These are phyloP conservation scores for Dictyostelium purpureum DNA, from an alignment of 78 protist species.

Conservation along the genomic window DNA sequence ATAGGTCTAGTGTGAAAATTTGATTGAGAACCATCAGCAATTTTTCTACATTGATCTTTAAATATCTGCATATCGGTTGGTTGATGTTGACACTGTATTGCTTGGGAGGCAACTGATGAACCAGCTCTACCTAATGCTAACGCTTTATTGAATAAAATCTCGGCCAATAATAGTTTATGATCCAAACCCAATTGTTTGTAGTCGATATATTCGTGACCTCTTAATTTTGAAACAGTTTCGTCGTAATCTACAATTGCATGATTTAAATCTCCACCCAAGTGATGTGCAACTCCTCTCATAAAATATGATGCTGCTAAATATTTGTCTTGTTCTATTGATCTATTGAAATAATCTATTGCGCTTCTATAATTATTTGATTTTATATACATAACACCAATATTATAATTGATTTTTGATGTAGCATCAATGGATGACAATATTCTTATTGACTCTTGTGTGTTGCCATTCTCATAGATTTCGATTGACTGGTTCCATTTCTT, in stretches of 20 bases:
- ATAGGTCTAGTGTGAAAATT: background rate
- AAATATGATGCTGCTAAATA: conserved; percentile 55
- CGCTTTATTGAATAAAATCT: conserved; percentile 64
- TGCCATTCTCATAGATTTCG: conserved; percentile 5
- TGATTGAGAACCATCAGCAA: background rate
- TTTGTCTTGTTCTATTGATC: conserved; percentile 54
- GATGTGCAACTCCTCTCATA: conserved; percentile 20
- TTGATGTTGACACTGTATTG: background rate
- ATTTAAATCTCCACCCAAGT: background rate
- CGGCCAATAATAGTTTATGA: conserved; percentile 24
- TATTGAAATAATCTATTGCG: conserved; percentile 35
- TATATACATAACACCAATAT: conserved; percentile 46
- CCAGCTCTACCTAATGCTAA: conserved; percentile 62
- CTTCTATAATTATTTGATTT: conserved; percentile 8
- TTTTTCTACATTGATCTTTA: background rate
- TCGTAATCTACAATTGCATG: conserved; percentile 55
- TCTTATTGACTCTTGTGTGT: background rate
- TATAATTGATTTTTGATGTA: conserved; percentile 46
- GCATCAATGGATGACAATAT: conserved; percentile 3
- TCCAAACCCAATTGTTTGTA: conserved; percentile 79
- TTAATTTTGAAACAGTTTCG: conserved; percentile 16
- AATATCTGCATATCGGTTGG: background rate
- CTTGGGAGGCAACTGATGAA: conserved; percentile 18
- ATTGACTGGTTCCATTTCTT: conserved; percentile 56
- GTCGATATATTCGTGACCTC: conserved; percentile 79